Conservation (phyloP, 75 land plant genomes). For the Chamaecyparis obtusa region DNA sequence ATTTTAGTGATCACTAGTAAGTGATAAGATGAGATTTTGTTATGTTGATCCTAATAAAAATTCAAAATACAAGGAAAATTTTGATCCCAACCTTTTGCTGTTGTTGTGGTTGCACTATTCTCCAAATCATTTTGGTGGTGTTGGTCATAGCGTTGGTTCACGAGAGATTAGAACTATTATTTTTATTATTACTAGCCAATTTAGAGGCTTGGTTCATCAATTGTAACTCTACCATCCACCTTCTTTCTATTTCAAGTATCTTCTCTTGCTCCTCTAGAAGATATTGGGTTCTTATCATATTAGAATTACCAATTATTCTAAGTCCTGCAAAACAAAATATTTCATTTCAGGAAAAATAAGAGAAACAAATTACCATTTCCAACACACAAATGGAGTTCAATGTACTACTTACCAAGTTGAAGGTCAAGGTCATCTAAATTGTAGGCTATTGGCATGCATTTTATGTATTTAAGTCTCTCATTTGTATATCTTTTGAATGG, state of each 20-base stretch:
- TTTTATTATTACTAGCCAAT: background rate
- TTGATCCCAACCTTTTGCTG: slow-evolving; percentile 14
- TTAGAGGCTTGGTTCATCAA: background rate
- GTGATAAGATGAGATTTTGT: background rate
- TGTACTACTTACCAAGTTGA: background rate
- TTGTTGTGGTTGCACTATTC: slow-evolving; percentile 2
- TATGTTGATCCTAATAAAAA: background rate
- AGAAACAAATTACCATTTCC: background rate
- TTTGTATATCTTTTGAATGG: background rate
- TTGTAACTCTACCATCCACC: background rate
- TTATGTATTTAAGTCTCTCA: background rate
- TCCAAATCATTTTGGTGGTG: slow-evolving; percentile 7
- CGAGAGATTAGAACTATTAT: background rate
- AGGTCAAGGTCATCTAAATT: background rate
- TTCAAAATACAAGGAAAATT: slow-evolving; percentile 12
- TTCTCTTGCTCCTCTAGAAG: slow-evolving; percentile 16
- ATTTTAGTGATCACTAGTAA: background rate
- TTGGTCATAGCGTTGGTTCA: slow-evolving; percentile 5
- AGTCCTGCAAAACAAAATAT: slow-evolving; percentile 4
- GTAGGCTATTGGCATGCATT: slow-evolving; percentile 1
- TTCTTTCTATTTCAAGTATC: background rate
- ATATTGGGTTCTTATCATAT: background rate
- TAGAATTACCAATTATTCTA: slow-evolving; percentile 1
- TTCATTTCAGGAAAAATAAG: background rate
- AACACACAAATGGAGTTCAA: background rate